Conservation (phyloP, 805 yeast genomes). For the Candida orba region DNA sequence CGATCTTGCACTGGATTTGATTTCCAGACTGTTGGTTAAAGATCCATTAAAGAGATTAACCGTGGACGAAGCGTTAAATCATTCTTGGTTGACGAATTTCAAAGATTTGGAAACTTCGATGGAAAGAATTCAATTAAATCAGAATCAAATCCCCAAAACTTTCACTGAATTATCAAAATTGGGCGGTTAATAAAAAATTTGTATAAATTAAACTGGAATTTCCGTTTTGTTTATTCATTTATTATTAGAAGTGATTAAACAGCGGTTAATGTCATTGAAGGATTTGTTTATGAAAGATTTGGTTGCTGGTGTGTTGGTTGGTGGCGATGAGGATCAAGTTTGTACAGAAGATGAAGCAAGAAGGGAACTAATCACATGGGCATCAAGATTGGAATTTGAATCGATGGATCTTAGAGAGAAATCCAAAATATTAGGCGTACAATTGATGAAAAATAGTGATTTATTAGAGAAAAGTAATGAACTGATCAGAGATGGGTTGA, state of each 20-base stretch:
- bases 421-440: constrained; percentile 12
- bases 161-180: constrained; percentile 29
- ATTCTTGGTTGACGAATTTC: constrained; percentile 64
- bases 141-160: constrained; percentile 24
- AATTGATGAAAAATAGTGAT: constrained; percentile 11
- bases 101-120: background rate
- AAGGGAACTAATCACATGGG: constrained; percentile 39
- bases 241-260: too few species aligned
- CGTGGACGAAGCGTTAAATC: constrained; percentile 77
- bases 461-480: background rate
- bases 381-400: constrained; percentile 43
- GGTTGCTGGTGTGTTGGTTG: background rate
- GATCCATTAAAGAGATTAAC: constrained; percentile 68
- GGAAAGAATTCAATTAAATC: background rate
- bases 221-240: background rate
- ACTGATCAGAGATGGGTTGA: background rate
- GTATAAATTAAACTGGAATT: background rate
- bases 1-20: constrained; percentile 59
- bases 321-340: background rate
- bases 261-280: background rate
- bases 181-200: constrained; percentile 5
- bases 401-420: constrained; percentile 34
- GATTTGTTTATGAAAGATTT: background rate
- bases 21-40: constrained; percentile 52
- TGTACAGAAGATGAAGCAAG: constrained; percentile 22